Evolutionary conservation across 106 monocot species (phyloP), one percentile per base, ranked within the genome.

Genomic region (Dendrobium nobile): DNA sequence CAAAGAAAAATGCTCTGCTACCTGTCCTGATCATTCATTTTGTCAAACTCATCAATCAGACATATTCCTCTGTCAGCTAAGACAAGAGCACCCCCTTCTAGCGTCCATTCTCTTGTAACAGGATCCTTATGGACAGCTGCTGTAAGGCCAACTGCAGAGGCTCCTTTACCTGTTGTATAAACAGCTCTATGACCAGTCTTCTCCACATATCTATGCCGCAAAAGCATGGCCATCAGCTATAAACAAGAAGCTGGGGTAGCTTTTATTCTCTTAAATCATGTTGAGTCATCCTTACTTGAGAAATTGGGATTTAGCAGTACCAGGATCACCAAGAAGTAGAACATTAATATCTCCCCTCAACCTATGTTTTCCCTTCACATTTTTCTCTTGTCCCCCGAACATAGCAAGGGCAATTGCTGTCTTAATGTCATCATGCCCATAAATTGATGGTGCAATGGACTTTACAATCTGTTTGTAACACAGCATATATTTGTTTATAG

Each of bases 1-100:
- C 13, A 37, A 37, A 33, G 7, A 22, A 79, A 82, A 55, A 15
- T 61, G 24, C 75, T 18, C 33, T 33, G 33, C 61, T 65, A 98
- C 98, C 98, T 91, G 79, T 99, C 99, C 82, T 99, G 99, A 83
- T 99, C 99, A 79, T 99, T 99, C 99, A 99, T 99, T 83, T 99
- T 99, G 86, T 99, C 99, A 88, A 95, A 99, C 78, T 99, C 99
- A 45, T 99, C 99, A 77, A 99, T 99, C 75, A 99, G 80, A 75
- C 99, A 99, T 41, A 99, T 95, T 73, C 99, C 99, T 85, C 95
- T 85, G 79, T 99, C 99, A 79, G 99, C 99, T 48, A 99, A 86
- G n/a, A 99, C 99, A 75, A 99, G 90, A 33, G 99, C 99, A 77
- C 95, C 99, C 72, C 99, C 99, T 89, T 95, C 99, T 72, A 99